phyloP scores from a whole-genome alignment of 768 basidiomycete species.

The Suillus placidus region DNA sequence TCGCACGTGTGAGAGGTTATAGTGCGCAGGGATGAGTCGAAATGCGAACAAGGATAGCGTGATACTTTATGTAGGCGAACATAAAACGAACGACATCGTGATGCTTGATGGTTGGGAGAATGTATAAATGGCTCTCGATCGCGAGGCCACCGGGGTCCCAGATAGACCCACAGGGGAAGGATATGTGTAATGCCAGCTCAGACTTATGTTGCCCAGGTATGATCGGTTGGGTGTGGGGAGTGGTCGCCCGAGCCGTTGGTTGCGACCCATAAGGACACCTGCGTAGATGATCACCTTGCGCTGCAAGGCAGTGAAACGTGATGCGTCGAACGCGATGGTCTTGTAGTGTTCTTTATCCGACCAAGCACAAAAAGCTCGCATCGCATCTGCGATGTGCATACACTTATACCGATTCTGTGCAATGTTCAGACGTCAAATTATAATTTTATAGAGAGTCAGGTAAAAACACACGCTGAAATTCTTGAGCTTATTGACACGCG shows the following conservation, averaged over 20 bases:
- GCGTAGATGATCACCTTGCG: not conserved
- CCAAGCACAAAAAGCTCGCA: not conserved
- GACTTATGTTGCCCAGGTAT: not conserved
- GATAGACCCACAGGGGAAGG: not conserved
- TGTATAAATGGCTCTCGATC: not conserved
- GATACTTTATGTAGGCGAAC: not conserved
- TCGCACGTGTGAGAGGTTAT: not conserved
- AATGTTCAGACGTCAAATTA: not conserved
- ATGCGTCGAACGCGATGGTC: not conserved
- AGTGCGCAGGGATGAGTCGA: not conserved
- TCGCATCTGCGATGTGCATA: not conserved
- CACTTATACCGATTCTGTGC: not conserved
- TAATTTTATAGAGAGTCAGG: not conserved
- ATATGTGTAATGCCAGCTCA: not conserved
- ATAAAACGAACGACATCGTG: not conserved
- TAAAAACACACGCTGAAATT: constrained; percentile 57
- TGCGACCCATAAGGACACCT: not conserved
- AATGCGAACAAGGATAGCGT: not conserved
- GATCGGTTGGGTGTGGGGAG: not conserved
- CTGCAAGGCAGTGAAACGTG: not conserved
- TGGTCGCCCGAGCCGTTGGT: not conserved
- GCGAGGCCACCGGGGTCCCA: not conserved
- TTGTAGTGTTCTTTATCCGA: not conserved
- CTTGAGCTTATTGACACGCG: constrained; percentile 93
- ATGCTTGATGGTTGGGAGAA: not conserved